phyloP scores from a whole-genome alignment of 2,329 filamentous ascomycete species.

The Huntiella omanensis region DNA sequence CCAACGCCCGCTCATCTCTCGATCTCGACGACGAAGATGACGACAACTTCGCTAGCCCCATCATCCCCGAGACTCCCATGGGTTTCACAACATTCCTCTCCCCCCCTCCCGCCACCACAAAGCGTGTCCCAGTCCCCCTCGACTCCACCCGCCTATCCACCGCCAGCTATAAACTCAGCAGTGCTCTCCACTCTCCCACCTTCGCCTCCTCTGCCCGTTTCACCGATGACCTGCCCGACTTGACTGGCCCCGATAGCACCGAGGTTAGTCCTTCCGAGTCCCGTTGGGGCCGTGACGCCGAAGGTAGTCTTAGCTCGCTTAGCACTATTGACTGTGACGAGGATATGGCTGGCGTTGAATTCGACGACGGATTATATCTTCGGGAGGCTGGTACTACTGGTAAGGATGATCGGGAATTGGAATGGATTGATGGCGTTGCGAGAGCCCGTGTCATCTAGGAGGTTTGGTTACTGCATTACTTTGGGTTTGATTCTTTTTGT shows the following conservation, averaged over 20 bases:
- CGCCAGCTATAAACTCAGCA: background rate
- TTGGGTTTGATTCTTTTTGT: too few relatives aligned
- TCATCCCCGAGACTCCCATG: constrained; percentile 24
- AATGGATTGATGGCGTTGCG: background rate
- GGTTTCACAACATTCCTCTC: constrained; percentile 29
- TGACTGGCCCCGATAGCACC: background rate
- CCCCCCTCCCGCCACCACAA: constrained; percentile 29
- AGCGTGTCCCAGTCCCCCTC: constrained; percentile 17
- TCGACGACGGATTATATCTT: background rate
- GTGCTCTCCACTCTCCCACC: constrained; percentile 6
- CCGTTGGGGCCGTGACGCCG: background rate
- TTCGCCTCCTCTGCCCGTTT: background rate
- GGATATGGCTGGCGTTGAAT: background rate
- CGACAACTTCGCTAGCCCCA: constrained; percentile 41
- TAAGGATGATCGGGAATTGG: background rate
- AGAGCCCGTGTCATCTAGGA: too few relatives aligned
- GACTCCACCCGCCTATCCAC: constrained; percentile 1
- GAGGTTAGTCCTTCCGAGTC: background rate
- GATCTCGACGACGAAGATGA: constrained; percentile 29
- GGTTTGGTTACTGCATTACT: too few relatives aligned
- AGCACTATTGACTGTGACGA: background rate
- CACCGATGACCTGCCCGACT: background rate
- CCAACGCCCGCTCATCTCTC: background rate
- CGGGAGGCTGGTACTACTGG: background rate
- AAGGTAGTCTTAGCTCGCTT: background rate